Base-by-base conservation (phyloP, 23 red algal species). In the Cyanidiococcus yangmingshanensis region DNA sequence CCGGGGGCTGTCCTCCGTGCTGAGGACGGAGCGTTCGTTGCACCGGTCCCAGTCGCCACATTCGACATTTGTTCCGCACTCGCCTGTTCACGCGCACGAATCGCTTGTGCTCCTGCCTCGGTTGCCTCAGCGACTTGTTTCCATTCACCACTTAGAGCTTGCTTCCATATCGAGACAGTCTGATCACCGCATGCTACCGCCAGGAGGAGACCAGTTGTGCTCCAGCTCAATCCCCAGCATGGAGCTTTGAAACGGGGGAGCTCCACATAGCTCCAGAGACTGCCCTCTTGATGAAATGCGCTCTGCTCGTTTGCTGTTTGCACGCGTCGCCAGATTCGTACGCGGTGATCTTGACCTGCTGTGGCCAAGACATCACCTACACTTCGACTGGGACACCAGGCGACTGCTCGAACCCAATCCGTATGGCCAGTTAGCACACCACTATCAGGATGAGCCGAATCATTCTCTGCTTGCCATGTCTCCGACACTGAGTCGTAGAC, bases 151-250 rank as follows among this genome's bases (percentile, higher is more conserved):
- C 75, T 67, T 12, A 25, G 29, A 25, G 36, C 36, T 40, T 98
- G 85, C 71, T 91, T 98, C 94, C 94, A 98, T 37, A 98, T 33
- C 17, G 88, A 82, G 7, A 98, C 82, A 17, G 76, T 86, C 57
- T 89, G 82, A 40, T 98, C 89, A 74, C 94, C 94, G 25, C 67
- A 91, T 1, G 85, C 77, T 0, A 98, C 94, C 1, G 87, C 94
- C 27, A 98, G 71, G 41, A 91, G 74, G 41, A 83, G 84, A 7
- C 88, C 94, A 1, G 89, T 86, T 21, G 86, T 80, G 37, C 83
- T 90, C 94, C 94, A 98, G 71, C 88, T 92, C 17, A 98, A 82
- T 39, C 83, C 83, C 94, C 94, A 98, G 16, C 90, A 88, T 36
- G 94, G 84, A 17, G 76, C 84, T 24, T 74, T 75, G 68, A 98